Conservation (phyloP, 1,284 basidiomycete genomes). For the Cryptococcus sp. region DNA sequence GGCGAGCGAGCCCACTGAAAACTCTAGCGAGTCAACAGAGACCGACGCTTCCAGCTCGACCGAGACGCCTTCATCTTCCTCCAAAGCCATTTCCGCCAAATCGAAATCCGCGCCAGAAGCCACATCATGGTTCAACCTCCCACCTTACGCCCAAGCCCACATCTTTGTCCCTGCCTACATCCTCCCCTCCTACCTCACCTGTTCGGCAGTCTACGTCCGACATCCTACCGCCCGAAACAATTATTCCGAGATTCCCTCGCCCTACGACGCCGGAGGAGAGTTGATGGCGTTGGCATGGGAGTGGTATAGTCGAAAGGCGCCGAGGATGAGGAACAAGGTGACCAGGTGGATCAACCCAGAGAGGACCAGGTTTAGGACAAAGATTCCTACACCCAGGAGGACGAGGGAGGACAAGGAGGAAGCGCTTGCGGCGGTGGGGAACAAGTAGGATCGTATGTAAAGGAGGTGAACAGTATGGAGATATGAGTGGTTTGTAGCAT, state of each 20-base stretch:
- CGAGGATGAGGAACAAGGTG: slow-evolving; percentile 63
- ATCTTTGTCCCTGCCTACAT: slow-evolving; percentile 95
- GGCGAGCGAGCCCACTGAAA: slow-evolving; percentile 11
- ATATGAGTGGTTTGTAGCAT: background rate
- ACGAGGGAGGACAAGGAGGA: background rate
- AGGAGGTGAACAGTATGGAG: too few species aligned
- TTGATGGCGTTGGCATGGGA: slow-evolving; percentile 81
- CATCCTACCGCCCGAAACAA: slow-evolving; percentile 90
- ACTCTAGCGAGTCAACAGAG: slow-evolving; percentile 9
- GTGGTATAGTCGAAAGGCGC: slow-evolving; percentile 64
- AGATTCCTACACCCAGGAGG: background rate
- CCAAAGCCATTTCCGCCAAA: slow-evolving; percentile 17
- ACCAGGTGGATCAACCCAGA: slow-evolving; percentile 66
- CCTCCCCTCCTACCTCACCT: slow-evolving; percentile 83
- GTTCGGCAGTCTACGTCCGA: slow-evolving; percentile 88
- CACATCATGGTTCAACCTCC: slow-evolving; percentile 64
- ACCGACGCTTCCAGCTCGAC: slow-evolving; percentile 12
- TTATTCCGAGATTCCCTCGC: slow-evolving; percentile 88
- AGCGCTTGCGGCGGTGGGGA: too few species aligned
- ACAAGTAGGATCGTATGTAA: too few species aligned
- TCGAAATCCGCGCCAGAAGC: slow-evolving; percentile 13
- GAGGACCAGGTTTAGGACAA: slow-evolving; percentile 24
- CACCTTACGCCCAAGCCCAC: slow-evolving; percentile 80
- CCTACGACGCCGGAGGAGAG: slow-evolving; percentile 88
- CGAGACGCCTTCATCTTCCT: slow-evolving; percentile 14